Conservation (phyloP, 225 moss, liverwort and hornwort species). For the Takakia lepidozioides region DNA sequence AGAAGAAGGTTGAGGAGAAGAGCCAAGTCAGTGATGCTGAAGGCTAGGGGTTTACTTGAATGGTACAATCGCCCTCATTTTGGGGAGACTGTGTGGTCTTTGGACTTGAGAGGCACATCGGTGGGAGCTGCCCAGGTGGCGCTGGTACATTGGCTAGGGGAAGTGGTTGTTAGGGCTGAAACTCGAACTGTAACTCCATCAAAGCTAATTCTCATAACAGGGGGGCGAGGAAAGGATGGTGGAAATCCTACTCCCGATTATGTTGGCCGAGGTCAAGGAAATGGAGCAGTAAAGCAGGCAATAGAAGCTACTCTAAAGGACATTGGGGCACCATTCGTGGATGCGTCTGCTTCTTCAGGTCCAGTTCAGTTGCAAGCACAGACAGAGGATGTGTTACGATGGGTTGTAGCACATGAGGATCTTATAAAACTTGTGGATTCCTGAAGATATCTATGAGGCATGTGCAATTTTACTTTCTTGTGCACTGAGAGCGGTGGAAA, state of each 20-base stretch:
- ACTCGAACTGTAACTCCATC: constrained; percentile 32
- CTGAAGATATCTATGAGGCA: no score
- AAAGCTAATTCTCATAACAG: constrained; percentile 29
- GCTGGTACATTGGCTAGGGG: constrained; percentile 72
- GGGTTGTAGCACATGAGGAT: constrained; percentile 60
- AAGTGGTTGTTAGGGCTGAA: constrained; percentile 39
- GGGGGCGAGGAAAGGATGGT: constrained; percentile 20
- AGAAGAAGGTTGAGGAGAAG: constrained; percentile 50
- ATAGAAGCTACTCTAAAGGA: constrained; percentile 44
- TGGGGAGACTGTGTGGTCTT: constrained; percentile 41
- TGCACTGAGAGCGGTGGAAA: no score
- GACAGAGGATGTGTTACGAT: constrained; percentile 58
- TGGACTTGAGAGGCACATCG: constrained; percentile 76
- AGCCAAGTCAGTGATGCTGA: constrained; percentile 51
- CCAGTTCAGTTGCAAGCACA: constrained; percentile 57
- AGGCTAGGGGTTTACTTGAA: constrained; percentile 56
- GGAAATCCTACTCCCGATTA: constrained; percentile 19
- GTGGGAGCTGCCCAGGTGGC: constrained; percentile 79
- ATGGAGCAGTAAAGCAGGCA: constrained; percentile 48
- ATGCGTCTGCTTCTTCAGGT: constrained; percentile 19
- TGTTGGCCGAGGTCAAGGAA: constrained; percentile 40
- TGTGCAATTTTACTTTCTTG: no score
- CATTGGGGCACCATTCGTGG: constrained; percentile 60
- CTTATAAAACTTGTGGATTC: constrained; percentile 30
- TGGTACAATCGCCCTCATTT: constrained; percentile 65